phyloP scores from a whole-genome alignment of 2,329 filamentous ascomycete species.

The Colletotrichum neosansevieriae region DNA sequence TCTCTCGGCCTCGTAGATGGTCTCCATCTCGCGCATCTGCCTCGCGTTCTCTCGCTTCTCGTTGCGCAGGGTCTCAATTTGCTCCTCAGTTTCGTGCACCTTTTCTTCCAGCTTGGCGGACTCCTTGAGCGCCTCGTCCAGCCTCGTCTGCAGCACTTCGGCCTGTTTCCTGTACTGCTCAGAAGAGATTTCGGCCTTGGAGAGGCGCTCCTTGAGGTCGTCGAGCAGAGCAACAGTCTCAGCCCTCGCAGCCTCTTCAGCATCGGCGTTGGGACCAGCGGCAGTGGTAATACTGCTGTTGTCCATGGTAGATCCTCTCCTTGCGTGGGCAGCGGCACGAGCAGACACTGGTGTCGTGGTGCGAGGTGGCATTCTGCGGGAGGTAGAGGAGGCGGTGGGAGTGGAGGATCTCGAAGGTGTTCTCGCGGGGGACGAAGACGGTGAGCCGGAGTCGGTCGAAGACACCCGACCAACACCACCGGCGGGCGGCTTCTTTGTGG shows the following conservation, averaged over 20 bases:
- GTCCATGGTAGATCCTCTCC: constrained; percentile 63
- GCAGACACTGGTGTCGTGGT: constrained; percentile 77
- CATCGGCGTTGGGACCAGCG: constrained; percentile 55
- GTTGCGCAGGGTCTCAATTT: constrained; percentile 82
- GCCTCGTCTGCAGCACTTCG: constrained; percentile 84
- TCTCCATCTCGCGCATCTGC: constrained; percentile 90
- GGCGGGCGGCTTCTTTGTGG: constrained; percentile 65
- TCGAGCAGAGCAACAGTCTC: constrained; percentile 84
- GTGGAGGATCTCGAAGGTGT: constrained; percentile 60
- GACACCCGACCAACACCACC: constrained; percentile 60
- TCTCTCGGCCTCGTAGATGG: constrained; percentile 91
- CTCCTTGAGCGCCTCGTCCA: constrained; percentile 87
- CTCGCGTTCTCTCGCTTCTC: constrained; percentile 87
- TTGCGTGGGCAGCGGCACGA: constrained; percentile 75
- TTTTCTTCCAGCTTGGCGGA: constrained; percentile 90
- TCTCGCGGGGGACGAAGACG: constrained; percentile 45
- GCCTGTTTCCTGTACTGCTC: constrained; percentile 87
- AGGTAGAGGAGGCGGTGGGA: constrained; percentile 58
- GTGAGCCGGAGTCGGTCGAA: constrained; percentile 51
- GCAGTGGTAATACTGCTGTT: constrained; percentile 44
- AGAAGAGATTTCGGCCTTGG: constrained; percentile 81
- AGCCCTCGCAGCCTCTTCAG: constrained; percentile 80
- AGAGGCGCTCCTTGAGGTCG: constrained; percentile 84
- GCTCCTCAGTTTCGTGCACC: constrained; percentile 87
- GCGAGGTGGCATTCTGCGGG: constrained; percentile 75